Conservation (phyloP, 805 yeast species). For the Teunomyces barrocoloradensis region DNA sequence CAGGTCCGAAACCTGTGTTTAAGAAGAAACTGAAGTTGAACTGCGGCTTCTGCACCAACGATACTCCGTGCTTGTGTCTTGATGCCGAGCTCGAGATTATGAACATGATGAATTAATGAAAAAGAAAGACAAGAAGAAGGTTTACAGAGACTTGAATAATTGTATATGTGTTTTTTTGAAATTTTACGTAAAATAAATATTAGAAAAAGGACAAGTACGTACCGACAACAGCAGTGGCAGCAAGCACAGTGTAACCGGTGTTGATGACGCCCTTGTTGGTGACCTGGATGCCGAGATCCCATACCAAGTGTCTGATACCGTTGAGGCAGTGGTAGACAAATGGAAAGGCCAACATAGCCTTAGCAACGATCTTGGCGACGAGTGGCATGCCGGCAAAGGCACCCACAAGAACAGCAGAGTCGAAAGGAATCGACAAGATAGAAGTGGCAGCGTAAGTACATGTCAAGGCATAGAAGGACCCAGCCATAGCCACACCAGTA, state of each 20-base stretch:
- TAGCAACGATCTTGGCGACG: slow-evolving; percentile 57
- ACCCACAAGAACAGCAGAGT: slow-evolving; percentile 51
- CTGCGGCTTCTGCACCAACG: slow-evolving; percentile 39
- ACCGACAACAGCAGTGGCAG: slow-evolving; percentile 57
- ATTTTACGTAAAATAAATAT: slow-evolving; percentile 1
- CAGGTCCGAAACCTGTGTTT: slow-evolving; percentile 2
- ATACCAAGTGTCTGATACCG: slow-evolving; percentile 88
- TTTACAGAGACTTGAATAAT: background rate
- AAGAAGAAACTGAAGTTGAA: slow-evolving; percentile 19
- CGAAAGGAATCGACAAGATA: slow-evolving; percentile 53
- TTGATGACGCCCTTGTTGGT: slow-evolving; percentile 84
- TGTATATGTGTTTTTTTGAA: background rate
- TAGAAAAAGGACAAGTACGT: slow-evolving; percentile 51
- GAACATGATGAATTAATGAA: slow-evolving; percentile 2
- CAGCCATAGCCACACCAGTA: slow-evolving; percentile 81
- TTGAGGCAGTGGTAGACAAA: slow-evolving; percentile 84
- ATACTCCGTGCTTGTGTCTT: slow-evolving; percentile 41
- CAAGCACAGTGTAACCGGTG: slow-evolving; percentile 86
- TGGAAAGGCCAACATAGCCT: slow-evolving; percentile 73
- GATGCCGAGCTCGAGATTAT: slow-evolving; percentile 30
- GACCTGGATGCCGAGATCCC: slow-evolving; percentile 87
- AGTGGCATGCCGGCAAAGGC: slow-evolving; percentile 64
- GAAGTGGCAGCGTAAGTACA: slow-evolving; percentile 71
- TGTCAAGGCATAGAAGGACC: slow-evolving; percentile 74
- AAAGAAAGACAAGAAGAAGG: background rate